Conservation (phyloP, 2,329 filamentous ascomycete species). For the Phoma herbarum region DNA sequence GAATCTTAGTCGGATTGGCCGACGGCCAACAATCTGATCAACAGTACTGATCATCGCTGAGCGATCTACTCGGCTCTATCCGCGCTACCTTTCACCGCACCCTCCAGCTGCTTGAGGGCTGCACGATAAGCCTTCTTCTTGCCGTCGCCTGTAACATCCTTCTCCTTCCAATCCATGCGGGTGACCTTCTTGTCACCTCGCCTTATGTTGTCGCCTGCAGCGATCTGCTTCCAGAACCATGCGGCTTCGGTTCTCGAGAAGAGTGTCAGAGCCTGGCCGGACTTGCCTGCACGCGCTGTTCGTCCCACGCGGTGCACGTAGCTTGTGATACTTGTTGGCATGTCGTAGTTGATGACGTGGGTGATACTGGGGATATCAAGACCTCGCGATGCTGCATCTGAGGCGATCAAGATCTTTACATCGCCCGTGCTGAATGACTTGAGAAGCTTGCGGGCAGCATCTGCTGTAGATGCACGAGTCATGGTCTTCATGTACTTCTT, state of each 20-base stretch:
- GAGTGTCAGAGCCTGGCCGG: slow-evolving; percentile 85
- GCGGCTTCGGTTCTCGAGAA: slow-evolving; percentile 82
- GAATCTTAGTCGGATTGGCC: slow-evolving; percentile 10
- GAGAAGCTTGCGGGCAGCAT: slow-evolving; percentile 72
- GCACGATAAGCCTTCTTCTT: slow-evolving; percentile 56
- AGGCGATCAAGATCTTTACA: slow-evolving; percentile 81
- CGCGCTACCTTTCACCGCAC: slow-evolving; percentile 61
- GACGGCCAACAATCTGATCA: slow-evolving; percentile 13
- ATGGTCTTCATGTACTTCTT: slow-evolving; percentile 71
- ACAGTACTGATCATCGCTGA: slow-evolving; percentile 9
- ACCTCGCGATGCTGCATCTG: slow-evolving; percentile 91
- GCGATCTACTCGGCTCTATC: slow-evolving; percentile 23
- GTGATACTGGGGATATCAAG: slow-evolving; percentile 81
- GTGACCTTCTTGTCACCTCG: slow-evolving; percentile 57
- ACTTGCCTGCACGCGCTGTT: slow-evolving; percentile 81
- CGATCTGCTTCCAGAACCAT: slow-evolving; percentile 92
- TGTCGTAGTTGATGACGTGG: slow-evolving; percentile 93
- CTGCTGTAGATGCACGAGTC: slow-evolving; percentile 79
- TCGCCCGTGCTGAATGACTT: slow-evolving; percentile 70
- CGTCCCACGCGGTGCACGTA: slow-evolving; percentile 94
- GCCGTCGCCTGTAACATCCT: slow-evolving; percentile 51
- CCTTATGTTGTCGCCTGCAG: slow-evolving; percentile 62
- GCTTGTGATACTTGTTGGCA: slow-evolving; percentile 79
- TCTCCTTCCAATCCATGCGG: slow-evolving; percentile 55
- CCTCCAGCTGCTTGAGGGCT: slow-evolving; percentile 69